These are phyloP conservation scores for Rubia peregrina DNA, from an alignment of 305 asterid genomes.

Conservation along the genomic window DNA sequence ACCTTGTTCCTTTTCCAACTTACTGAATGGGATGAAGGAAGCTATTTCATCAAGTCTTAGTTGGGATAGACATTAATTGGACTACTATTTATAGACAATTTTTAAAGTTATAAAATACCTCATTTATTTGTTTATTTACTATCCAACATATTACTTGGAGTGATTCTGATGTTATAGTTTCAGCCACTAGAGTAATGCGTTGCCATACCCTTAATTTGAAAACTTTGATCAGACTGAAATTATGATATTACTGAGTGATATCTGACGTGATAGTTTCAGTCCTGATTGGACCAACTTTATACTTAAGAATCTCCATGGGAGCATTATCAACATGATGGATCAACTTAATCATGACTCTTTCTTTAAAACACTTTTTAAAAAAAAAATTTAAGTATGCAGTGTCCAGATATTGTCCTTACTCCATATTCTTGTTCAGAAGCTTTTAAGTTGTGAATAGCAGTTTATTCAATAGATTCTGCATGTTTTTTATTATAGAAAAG, in stretches of 20 bases:
- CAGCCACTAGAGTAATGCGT: conserved; percentile 4
- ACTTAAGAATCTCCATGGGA: background rate
- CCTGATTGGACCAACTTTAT: background rate
- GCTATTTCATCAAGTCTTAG: background rate
- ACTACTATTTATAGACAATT: background rate
- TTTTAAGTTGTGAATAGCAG: background rate
- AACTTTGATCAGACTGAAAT: background rate
- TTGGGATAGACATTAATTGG: background rate
- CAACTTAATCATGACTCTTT: background rate
- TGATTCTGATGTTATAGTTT: conserved; percentile 2
- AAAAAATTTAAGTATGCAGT: background rate
- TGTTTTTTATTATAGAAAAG: background rate
- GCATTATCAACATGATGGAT: background rate
- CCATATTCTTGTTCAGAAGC: background rate
- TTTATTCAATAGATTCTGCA: conserved; percentile 1
- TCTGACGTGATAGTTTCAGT: background rate
- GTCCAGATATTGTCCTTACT: background rate
- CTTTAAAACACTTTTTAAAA: background rate
- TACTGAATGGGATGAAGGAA: background rate
- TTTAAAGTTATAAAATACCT: background rate
- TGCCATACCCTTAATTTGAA: background rate
- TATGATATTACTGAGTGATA: background rate
- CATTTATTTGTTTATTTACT: background rate
- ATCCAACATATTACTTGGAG: background rate
- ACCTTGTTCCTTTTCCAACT: background rate